phyloP scores from a whole-genome alignment of 2,329 filamentous ascomycete species.

The Calonectria crousiana region DNA sequence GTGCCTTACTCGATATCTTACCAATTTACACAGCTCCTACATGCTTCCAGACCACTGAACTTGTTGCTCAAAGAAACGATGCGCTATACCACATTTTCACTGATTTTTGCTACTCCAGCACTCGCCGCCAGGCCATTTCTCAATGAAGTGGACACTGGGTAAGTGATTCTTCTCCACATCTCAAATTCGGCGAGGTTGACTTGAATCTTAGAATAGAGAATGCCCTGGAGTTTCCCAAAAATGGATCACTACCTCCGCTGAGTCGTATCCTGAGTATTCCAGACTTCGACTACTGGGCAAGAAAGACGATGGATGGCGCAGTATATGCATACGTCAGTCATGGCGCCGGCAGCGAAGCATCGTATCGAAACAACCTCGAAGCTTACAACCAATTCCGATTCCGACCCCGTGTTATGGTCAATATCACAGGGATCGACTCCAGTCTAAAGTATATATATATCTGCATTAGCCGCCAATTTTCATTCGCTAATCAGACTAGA shows the following conservation, averaged over 20 bases:
- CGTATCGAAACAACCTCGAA: constrained; percentile 69
- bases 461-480: too few relatives aligned
- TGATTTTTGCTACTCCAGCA: not conserved
- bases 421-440: constrained; percentile 58
- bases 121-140: not conserved
- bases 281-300: constrained; percentile 67
- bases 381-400: constrained; percentile 62
- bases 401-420: constrained; percentile 61
- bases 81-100: not conserved
- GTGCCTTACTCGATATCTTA: not conserved
- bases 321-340: constrained; percentile 69
- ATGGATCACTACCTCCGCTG: not conserved
- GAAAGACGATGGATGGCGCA: constrained; percentile 57
- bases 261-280: constrained; percentile 56
- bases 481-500: constrained; percentile 36
- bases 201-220: not conserved
- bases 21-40: not conserved
- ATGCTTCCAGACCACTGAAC: not conserved
- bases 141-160: not conserved
- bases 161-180: too few relatives aligned
- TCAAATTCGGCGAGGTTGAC: not conserved
- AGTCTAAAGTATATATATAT: constrained; percentile 47
- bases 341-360: constrained; percentile 67
- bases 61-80: not conserved
- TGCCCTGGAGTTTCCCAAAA: not conserved